Percentiles rank a stretch among this genome's conserved stretches.
phyloP scores from a whole-genome alignment of 2,329 filamentous ascomycete species.

The Colletotrichum kahawae region DNA sequence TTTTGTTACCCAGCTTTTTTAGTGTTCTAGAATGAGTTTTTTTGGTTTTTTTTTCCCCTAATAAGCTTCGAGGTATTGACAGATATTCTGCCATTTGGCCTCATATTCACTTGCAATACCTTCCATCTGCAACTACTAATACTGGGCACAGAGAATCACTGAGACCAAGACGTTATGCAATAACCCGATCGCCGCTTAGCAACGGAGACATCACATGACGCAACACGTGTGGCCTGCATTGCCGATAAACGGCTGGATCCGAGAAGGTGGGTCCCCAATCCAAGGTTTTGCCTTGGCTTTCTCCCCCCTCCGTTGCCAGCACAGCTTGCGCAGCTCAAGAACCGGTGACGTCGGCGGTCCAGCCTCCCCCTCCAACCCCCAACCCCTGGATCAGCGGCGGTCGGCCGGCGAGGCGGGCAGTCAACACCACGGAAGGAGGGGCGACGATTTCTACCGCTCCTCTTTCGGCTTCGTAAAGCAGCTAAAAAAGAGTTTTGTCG shows the following conservation, averaged over 20 bases:
- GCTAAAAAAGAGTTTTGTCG: not conserved
- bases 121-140: no score
- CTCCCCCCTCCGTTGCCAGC: not conserved
- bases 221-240: not conserved
- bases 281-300: conserved; percentile 2
- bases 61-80: no score
- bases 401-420: not conserved
- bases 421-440: not conserved
- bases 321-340: not conserved
- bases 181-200: no score
- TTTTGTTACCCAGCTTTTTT: no score
- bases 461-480: not conserved
- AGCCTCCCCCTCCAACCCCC: not conserved
- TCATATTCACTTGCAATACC: no score
- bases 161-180: no score
- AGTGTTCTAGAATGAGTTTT: no score
- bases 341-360: conserved; percentile 9
- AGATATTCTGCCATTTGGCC: no score
- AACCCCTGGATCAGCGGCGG: not conserved
- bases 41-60: no score
- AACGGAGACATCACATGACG: not conserved
- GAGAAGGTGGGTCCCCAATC: not conserved
- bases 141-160: no score
- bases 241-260: not conserved
- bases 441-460: not conserved